Evolutionary conservation across 768 basidiomycete species (phyloP), one percentile per base, ranked within the genome.

Genomic region (Boletus rubescentipes): DNA sequence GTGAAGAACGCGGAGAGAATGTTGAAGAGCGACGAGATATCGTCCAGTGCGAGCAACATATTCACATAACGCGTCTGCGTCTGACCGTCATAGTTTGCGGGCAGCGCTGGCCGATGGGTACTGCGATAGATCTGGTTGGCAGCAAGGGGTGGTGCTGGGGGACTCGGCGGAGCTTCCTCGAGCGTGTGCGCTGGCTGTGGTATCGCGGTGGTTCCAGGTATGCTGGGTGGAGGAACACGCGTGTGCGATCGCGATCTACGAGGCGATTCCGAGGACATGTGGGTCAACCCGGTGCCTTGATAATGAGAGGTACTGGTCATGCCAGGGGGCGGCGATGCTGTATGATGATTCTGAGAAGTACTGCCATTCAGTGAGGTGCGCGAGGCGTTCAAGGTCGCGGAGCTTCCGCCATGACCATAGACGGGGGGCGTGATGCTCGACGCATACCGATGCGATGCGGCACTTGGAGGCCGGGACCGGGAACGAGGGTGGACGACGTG

Each of bases 31-130:
- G 66, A 58, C 16, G 82, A 80, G 40, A 85, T 84, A 35, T 70
- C 73, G 58, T 85, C 84, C 20, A 84, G 67, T 5, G 82, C 84
- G 32, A 85, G 76, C 23, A 85, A 73, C 83, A 85, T 85, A 48
- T 77, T 79, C 58, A 84, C 75, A 59, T 85, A 85, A 31, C 75
- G 76, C 3, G 83, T 82, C 53, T 79, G 56, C 26, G 23, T 46
- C 49, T 56, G 57, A 9, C 60, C 57, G 20, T 66, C 61, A 42
- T 59, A 57, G 32, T 59, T 61, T n/a, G 57, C 37, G 4, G 67
- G 69, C 7, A 69, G 14, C 1, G 58, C 45, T 9, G 58, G 70
- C 12, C 67, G 59, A 9, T 61, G 64, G 0, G 59, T 46, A n/a
- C 26, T 52, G 23, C 56, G 66, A 42, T 14, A 51, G 39, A 70